These are phyloP conservation scores for Nemania sp. DNA, from an alignment of 2,329 filamentous ascomycete genomes.

Conservation along the genomic window DNA sequence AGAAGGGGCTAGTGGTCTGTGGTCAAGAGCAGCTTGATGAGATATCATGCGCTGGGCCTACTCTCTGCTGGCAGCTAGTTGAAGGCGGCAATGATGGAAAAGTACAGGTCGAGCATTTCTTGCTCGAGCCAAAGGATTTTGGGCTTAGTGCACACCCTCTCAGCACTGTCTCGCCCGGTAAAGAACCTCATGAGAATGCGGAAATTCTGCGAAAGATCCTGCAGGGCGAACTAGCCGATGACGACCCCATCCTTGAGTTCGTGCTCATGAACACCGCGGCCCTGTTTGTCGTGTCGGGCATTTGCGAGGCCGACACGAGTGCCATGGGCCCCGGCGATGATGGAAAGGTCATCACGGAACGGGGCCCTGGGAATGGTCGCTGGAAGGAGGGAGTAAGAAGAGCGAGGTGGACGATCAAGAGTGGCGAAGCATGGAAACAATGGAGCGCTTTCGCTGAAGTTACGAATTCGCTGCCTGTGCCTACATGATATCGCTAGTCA, in stretches of 20 bases:
- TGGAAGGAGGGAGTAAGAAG: constrained; percentile 96
- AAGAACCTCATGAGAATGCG: constrained; percentile 88
- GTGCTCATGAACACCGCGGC: constrained; percentile 94
- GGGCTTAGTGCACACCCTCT: constrained; percentile 82
- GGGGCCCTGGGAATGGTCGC: constrained; percentile 84
- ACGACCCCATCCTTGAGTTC: constrained; percentile 91
- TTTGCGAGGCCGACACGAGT: constrained; percentile 86
- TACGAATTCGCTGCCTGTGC: constrained; percentile 69
- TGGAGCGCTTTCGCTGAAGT: constrained; percentile 87
- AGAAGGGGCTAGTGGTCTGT: constrained; percentile 90
- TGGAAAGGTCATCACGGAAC: constrained; percentile 81
- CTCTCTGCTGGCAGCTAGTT: constrained; percentile 87
- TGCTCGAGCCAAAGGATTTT: constrained; percentile 85
- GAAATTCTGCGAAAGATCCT: constrained; percentile 83
- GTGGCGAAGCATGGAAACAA: constrained; percentile 85
- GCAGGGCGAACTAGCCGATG: constrained; percentile 74
- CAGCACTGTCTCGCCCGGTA: constrained; percentile 82
- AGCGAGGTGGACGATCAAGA: constrained; percentile 88
- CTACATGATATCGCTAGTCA: neutral
- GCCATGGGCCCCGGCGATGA: constrained; percentile 84
- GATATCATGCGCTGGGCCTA: constrained; percentile 88
- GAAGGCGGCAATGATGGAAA: constrained; percentile 53
- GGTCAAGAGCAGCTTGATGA: constrained; percentile 96
- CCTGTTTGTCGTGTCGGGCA: constrained; percentile 84
- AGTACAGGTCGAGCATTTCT: constrained; percentile 79